phyloP scores from a whole-genome alignment of 371 early-diverging fungal species.

The Apophysomyces sp. region DNA sequence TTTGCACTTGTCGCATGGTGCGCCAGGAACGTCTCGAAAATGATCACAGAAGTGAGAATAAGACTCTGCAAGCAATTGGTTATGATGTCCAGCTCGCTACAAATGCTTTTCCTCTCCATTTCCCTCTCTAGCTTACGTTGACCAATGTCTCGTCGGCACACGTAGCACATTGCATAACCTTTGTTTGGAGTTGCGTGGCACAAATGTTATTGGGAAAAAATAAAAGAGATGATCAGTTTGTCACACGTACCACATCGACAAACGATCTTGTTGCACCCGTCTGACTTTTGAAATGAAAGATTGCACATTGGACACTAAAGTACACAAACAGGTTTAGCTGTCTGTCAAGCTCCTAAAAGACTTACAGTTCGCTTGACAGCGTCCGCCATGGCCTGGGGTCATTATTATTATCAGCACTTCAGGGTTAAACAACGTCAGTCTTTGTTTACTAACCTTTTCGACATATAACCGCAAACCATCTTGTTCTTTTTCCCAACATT shows the following conservation, averaged over 20 bases:
- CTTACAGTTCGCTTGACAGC: constrained; percentile 68
- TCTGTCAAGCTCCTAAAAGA: no score
- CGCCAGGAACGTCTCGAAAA: constrained; percentile 55
- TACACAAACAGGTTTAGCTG: background rate
- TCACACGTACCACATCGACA: constrained; percentile 53
- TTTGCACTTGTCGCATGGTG: constrained; percentile 49
- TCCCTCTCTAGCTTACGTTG: constrained; percentile 5
- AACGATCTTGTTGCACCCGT: constrained; percentile 72
- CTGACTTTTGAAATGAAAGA: constrained; percentile 59
- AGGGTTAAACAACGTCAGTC: background rate
- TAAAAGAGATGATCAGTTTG: no score
- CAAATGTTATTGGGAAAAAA: no score
- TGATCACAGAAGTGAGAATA: constrained; percentile 70
- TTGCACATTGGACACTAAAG: constrained; percentile 63
- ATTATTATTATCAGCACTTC: background rate
- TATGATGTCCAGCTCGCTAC: no score
- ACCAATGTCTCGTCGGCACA: constrained; percentile 56
- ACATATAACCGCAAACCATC: constrained; percentile 62
- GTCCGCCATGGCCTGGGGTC: constrained; percentile 57
- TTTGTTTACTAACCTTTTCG: constrained; percentile 37
- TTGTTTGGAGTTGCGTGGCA: background rate
- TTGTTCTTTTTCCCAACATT: constrained; percentile 55
- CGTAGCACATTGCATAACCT: constrained; percentile 67
- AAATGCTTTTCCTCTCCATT: background rate
- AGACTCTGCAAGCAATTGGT: constrained; percentile 40